phyloP scores from a whole-genome alignment of 1,139 yeast genomes.

The Suhomyces taliae region DNA sequence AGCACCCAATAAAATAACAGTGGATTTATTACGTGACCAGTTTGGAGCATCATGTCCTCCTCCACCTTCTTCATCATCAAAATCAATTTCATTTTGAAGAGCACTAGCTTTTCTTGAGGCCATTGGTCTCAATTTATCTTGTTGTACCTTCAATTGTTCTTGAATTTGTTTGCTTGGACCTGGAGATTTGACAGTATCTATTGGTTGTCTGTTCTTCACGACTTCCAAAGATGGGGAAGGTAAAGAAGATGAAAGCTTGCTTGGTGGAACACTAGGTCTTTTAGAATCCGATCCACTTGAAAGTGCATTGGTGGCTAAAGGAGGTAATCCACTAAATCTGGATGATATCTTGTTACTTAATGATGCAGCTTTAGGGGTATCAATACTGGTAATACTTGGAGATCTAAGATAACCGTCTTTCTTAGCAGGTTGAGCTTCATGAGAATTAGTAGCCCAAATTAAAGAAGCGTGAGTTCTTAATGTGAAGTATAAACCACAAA shows the following conservation, averaged over 20 bases:
- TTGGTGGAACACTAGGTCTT: conserved; percentile 5
- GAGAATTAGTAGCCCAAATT: conserved; percentile 76
- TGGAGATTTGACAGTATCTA: conserved; percentile 1
- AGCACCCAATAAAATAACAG: conserved; percentile 81
- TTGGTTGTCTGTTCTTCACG: conserved; percentile 12
- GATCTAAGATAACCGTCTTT: conserved; percentile 30
- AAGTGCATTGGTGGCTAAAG: conserved; percentile 10
- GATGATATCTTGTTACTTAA: background rate
- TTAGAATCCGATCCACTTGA: conserved; percentile 7
- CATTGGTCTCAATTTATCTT: conserved; percentile 2
- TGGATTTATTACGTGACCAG: conserved; percentile 87
- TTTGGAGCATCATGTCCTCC: conserved; percentile 97
- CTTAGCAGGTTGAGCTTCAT: conserved; percentile 27
- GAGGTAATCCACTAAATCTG: conserved; percentile 10
- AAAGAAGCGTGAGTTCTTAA: conserved; percentile 93
- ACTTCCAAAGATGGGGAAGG: conserved; percentile 25
- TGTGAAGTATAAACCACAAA: conserved; percentile 91
- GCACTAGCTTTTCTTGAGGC: conserved; percentile 12
- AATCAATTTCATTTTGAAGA: conserved; percentile 13
- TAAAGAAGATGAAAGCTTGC: conserved; percentile 7
- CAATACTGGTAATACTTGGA: conserved; percentile 37
- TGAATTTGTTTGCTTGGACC: background rate
- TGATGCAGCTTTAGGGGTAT: conserved; percentile 14
- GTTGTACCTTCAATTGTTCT: conserved; percentile 1
- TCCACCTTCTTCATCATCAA: conserved; percentile 32